These are phyloP conservation scores for Pythium biforme DNA, from an alignment of 352 stramenopile genomes.

Conservation along the genomic window DNA sequence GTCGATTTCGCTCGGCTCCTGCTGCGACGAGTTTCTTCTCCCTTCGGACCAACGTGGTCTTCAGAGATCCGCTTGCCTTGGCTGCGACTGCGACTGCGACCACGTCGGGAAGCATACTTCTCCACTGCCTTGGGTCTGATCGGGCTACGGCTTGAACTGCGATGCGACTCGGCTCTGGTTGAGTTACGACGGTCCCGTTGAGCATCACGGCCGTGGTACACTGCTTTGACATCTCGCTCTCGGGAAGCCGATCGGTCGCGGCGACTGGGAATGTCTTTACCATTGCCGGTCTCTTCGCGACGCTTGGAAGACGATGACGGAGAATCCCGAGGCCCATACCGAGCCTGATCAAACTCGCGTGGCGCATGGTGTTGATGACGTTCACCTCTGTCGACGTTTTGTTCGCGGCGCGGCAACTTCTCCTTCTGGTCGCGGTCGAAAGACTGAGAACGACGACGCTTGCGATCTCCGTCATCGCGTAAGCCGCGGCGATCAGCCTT, in stretches of 20 bases:
- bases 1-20: constrained; percentile 3
- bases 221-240: neutral
- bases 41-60: neutral
- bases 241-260: constrained; percentile 2
- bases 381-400: neutral
- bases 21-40: neutral
- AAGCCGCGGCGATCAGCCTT: constrained; percentile 9
- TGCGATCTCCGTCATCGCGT: constrained; percentile 15
- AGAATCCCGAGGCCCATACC: constrained; percentile 9
- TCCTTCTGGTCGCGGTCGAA: constrained; percentile 12
- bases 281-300: neutral
- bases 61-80: neutral
- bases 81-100: constrained; percentile 12
- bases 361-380: neutral
- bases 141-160: constrained; percentile 11
- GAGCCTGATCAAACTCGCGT: constrained; percentile 18
- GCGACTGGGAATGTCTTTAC: neutral
- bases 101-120: neutral
- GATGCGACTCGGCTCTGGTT: neutral
- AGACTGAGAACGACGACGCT: constrained; percentile 18
- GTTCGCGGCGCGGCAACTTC: constrained; percentile 12
- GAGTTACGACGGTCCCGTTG: neutral
- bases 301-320: neutral
- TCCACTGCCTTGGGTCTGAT: neutral
- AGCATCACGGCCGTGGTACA: neutral